phyloP scores from a whole-genome alignment of 2,329 filamentous ascomycete genomes.

The Stachybotrys echinatus region DNA sequence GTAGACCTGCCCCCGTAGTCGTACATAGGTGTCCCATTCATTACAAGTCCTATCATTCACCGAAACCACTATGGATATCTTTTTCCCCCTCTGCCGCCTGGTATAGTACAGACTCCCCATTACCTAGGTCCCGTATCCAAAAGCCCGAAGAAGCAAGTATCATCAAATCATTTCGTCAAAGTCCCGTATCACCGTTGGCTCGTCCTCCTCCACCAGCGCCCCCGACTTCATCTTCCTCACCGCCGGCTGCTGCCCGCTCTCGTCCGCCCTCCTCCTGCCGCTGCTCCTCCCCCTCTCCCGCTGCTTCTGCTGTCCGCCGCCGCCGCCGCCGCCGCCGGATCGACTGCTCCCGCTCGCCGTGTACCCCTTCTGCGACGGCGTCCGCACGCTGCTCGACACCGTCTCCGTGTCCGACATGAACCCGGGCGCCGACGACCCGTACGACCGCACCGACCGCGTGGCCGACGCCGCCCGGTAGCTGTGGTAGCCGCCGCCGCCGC shows the following conservation, averaged over 20 bases:
- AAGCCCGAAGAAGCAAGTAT: not conserved
- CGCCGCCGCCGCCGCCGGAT: not conserved
- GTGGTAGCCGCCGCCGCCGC: not conserved
- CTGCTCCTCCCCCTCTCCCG: not conserved
- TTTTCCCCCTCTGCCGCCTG: not conserved
- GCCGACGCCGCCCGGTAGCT: not conserved
- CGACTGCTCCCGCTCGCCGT: not conserved
- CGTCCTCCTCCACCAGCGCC: not conserved
- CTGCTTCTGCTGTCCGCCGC: not conserved
- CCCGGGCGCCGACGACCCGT: not conserved
- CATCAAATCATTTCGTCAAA: constrained; percentile 5
- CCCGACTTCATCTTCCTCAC: not conserved
- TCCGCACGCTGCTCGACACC: not conserved
- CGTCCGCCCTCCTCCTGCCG: not conserved
- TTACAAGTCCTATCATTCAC: not conserved
- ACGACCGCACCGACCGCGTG: constrained; percentile 1
- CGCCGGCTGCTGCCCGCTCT: not conserved
- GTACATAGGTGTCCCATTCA: too few species aligned
- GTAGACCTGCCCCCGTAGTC: too few species aligned
- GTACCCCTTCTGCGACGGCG: not conserved
- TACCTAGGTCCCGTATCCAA: too few species aligned
- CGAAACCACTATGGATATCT: not conserved
- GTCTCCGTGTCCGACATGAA: constrained; percentile 1
- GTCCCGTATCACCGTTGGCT: constrained; percentile 4
- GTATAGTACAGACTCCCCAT: not conserved